Evolutionary conservation across 2,329 filamentous ascomycete species (phyloP).

Genomic region (Polytolypa hystricis): DNA sequence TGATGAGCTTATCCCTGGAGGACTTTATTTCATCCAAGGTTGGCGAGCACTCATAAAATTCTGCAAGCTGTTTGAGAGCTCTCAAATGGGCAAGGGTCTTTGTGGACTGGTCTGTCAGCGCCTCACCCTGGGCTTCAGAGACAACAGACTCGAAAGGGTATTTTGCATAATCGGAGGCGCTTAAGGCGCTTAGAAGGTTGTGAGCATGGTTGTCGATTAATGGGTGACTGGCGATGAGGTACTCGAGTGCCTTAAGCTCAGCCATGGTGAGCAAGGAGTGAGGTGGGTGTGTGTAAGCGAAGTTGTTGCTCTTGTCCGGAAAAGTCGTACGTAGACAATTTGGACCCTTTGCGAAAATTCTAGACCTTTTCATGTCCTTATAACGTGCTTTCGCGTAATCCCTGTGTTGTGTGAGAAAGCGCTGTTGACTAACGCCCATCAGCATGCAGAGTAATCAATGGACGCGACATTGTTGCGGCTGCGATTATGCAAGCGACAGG

Average conservation of each 20-base stretch:
- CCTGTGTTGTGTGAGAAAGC: too few relatives aligned
- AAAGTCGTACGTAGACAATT: not conserved
- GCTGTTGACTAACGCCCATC: too few relatives aligned
- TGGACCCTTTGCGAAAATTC: too few relatives aligned
- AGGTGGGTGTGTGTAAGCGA: too few relatives aligned
- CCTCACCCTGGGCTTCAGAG: conserved; percentile 60
- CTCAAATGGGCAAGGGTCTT: conserved; percentile 59
- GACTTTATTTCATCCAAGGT: conserved; percentile 49
- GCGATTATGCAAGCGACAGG: too few relatives aligned
- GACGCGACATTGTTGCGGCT: too few relatives aligned
- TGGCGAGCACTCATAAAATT: conserved; percentile 52
- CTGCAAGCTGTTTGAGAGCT: conserved; percentile 56
- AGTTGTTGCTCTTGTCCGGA: not conserved
- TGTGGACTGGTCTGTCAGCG: conserved; percentile 47
- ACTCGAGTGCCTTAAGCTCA: conserved; percentile 17
- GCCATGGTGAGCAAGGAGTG: conserved; percentile 5
- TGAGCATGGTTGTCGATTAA: conserved; percentile 41
- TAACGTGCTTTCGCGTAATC: too few relatives aligned
- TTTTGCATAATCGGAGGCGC: conserved; percentile 22
- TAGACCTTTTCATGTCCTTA: too few relatives aligned
- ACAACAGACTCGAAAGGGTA: conserved; percentile 52
- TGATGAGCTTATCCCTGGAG: conserved; percentile 38
- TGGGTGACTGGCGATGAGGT: conserved; percentile 29
- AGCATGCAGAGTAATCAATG: too few relatives aligned
- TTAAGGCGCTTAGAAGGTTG: conserved; percentile 28